Evolutionary conservation across 345 rosid species (phyloP).

Genomic region (Schrenkiella parvula): DNA sequence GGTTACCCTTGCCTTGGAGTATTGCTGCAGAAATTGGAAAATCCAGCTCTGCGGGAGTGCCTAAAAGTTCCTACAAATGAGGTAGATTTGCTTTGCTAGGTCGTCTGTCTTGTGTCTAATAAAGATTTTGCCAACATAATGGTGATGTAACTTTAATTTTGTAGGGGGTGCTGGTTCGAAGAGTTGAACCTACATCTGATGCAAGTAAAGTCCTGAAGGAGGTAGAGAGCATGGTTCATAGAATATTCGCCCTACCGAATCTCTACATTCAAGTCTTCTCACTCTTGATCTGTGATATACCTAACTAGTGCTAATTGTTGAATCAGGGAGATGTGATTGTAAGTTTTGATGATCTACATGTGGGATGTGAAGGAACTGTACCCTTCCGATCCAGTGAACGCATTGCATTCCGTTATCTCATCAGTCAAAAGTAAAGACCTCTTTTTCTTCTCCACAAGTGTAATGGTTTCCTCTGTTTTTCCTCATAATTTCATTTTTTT

Average conservation of each 20-base stretch:
- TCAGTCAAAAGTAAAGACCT: constrained; percentile 79
- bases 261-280: background rate
- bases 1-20: constrained; percentile 99
- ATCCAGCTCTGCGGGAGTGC: constrained; percentile 86
- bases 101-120: background rate
- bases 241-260: background rate
- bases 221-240: constrained; percentile 42
- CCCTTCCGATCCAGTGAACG: constrained; percentile 93
- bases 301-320: constrained; percentile 20
- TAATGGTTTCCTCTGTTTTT: constrained; percentile 7
- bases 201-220: constrained; percentile 75
- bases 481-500: constrained; percentile 12
- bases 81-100: constrained; percentile 43
- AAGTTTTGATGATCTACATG: constrained; percentile 79
- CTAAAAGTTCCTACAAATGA: constrained; percentile 76
- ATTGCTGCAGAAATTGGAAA: constrained; percentile 89
- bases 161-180: constrained; percentile 95
- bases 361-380: constrained; percentile 97
- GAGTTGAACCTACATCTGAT: constrained; percentile 89
- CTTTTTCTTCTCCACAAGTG: background rate
- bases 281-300: constrained; percentile 8
- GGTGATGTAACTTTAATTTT: constrained; percentile 24
- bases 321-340: constrained; percentile 94
- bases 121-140: background rate
- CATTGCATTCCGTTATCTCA: constrained; percentile 94